A percentile compares a stretch with the other conserved stretches of the same genome.
Evolutionary conservation across 495 filamentous ascomycete genomes (phyloP).

Genomic region (Bacidia gigantensis): DNA sequence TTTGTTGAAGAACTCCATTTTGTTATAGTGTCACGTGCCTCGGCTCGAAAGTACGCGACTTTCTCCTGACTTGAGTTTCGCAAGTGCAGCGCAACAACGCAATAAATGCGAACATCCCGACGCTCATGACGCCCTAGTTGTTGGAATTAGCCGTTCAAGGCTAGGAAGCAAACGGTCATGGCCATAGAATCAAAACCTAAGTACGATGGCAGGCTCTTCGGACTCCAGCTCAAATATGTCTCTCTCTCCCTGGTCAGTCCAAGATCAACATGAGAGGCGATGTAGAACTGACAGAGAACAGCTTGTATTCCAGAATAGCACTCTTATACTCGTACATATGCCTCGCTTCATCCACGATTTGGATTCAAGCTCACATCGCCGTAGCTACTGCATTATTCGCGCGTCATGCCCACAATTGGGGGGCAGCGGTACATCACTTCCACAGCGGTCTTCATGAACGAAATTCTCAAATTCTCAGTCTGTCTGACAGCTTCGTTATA

Average conservation of each 20-base stretch:
- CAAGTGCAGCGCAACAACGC: too few relatives aligned
- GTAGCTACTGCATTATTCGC: conserved; percentile 82
- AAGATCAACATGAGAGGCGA: neutral
- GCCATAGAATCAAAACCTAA: conserved; percentile 5
- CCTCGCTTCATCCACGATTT: neutral
- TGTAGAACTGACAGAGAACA: conserved; percentile 18
- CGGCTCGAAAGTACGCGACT: too few relatives aligned
- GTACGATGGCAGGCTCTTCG: conserved; percentile 31
- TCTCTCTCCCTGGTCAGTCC: conserved; percentile 61
- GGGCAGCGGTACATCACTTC: conserved; percentile 84
- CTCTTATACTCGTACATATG: conserved; percentile 50
- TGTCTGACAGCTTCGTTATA: conserved; percentile 76
- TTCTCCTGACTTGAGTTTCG: too few relatives aligned
- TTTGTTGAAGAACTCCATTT: too few relatives aligned
- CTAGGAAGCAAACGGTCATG: neutral
- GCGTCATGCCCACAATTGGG: conserved; percentile 70
- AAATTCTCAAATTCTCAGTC: conserved; percentile 79
- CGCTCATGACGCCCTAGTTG: neutral
- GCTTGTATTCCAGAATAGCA: conserved; percentile 72
- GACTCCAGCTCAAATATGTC: conserved; percentile 60
- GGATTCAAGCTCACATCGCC: conserved; percentile 6
- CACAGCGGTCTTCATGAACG: conserved; percentile 87
- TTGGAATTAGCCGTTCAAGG: neutral
- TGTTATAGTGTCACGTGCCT: too few relatives aligned
- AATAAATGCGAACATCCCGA: too few relatives aligned